phyloP scores from a whole-genome alignment of 2,329 filamentous ascomycete genomes.

The Cercospora sojina region DNA sequence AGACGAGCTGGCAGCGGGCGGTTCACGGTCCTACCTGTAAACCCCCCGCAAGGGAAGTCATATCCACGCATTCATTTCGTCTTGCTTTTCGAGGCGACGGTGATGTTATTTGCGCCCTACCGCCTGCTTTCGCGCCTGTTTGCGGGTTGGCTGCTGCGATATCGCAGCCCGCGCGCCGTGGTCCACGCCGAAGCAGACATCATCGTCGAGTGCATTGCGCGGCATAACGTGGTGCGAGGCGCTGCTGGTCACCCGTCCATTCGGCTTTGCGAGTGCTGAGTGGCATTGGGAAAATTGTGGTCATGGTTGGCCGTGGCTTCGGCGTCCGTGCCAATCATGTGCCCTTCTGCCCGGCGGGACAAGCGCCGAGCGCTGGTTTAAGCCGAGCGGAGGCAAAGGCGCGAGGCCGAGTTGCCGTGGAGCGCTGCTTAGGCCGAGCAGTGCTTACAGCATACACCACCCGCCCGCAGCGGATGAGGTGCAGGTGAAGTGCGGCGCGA shows the following conservation, averaged over 20 bases:
- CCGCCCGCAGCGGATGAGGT: too few species aligned
- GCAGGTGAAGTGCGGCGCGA: not conserved
- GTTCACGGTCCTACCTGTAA: constrained; percentile 1
- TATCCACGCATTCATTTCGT: not conserved
- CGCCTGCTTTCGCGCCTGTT: not conserved
- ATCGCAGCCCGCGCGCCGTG: not conserved
- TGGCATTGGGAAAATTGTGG: constrained; percentile 4
- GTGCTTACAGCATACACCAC: not conserved
- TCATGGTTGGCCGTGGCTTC: not conserved
- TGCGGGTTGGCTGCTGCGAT: not conserved
- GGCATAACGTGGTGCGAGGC: not conserved
- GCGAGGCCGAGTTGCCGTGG: not conserved
- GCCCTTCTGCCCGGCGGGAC: not conserved
- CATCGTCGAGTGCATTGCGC: not conserved
- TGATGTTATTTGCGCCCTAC: constrained; percentile 3
- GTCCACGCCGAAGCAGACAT: not conserved
- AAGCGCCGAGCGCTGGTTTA: not conserved
- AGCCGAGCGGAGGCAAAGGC: constrained; percentile 1
- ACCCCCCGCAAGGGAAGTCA: constrained; percentile 5
- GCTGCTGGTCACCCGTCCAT: not conserved
- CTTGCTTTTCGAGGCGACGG: not conserved
- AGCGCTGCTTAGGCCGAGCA: not conserved
- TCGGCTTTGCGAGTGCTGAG: constrained; percentile 3
- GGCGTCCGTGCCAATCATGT: constrained; percentile 4
- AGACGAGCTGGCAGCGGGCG: not conserved